These are phyloP conservation scores for Penicillium bialowiezense DNA, from an alignment of 495 filamentous ascomycete species.

Conservation along the genomic window DNA sequence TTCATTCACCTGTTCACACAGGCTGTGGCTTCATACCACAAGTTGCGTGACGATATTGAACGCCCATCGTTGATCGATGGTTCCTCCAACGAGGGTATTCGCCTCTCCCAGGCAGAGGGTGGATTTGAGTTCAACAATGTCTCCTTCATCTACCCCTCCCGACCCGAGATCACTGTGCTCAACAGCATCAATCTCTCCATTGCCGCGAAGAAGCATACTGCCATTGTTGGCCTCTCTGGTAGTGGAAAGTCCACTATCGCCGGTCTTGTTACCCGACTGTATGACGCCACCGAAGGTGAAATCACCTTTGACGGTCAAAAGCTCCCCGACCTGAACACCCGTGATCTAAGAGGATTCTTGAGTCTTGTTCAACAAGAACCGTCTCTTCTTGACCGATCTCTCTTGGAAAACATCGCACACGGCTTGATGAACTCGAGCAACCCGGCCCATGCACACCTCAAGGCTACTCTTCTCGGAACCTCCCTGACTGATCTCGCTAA, in stretches of 20 bases:
- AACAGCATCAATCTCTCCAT: slow-evolving; percentile 51
- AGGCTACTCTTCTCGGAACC: slow-evolving; percentile 25
- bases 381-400: slow-evolving; percentile 59
- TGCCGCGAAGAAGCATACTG: slow-evolving; percentile 56
- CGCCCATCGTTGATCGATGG: slow-evolving; percentile 50
- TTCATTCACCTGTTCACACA: slow-evolving; percentile 58
- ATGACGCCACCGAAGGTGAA: slow-evolving; percentile 41
- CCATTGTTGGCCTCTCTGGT: slow-evolving; percentile 67
- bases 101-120: slow-evolving; percentile 35
- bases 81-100: slow-evolving; percentile 32
- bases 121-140: slow-evolving; percentile 53
- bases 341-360: slow-evolving; percentile 53
- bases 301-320: slow-evolving; percentile 54
- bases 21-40: slow-evolving; percentile 52
- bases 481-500: slow-evolving; percentile 30
- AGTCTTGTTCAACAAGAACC: slow-evolving; percentile 69
- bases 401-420: slow-evolving; percentile 67
- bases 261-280: slow-evolving; percentile 52
- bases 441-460: slow-evolving; percentile 41
- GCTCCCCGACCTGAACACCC: slow-evolving; percentile 54
- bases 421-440: slow-evolving; percentile 59
- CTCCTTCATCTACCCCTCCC: slow-evolving; percentile 60
- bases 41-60: slow-evolving; percentile 50
- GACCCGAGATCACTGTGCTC: slow-evolving; percentile 55
- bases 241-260: slow-evolving; percentile 71